Conservation (phyloP, 352 stramenopile species). For the Paralagenidium karlingii region DNA sequence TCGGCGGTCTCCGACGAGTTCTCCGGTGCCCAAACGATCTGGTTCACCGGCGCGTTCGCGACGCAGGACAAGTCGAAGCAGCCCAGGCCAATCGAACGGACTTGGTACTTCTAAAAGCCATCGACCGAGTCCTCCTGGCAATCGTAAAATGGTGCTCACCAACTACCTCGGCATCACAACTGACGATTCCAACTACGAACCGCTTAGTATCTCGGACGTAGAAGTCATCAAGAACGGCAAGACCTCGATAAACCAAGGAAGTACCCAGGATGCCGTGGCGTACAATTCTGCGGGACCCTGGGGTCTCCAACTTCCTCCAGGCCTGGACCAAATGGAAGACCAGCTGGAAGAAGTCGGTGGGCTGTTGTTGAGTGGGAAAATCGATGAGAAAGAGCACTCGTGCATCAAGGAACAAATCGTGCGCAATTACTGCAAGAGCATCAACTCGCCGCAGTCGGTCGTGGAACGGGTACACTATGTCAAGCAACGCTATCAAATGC, state of each 20-base stretch:
- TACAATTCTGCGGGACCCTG: no score
- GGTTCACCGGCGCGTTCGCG: not conserved
- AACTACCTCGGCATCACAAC: no score
- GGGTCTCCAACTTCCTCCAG: no score
- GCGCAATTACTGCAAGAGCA: conserved; percentile 66
- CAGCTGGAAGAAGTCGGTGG: conserved; percentile 58
- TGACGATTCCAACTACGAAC: no score
- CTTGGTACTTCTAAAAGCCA: not conserved
- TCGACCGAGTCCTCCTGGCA: not conserved
- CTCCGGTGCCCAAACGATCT: conserved; percentile 25
- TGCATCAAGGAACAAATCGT: conserved; percentile 76
- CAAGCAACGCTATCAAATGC: no score
- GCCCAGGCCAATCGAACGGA: not conserved
- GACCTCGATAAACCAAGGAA: not conserved
- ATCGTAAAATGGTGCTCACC: not conserved
- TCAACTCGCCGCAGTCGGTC: conserved; percentile 68
- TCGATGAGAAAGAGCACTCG: conserved; percentile 77
- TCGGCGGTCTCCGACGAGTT: no score
- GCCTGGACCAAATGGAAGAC: conserved; percentile 52
- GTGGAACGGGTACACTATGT: conserved; percentile 58
- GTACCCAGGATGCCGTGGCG: not conserved
- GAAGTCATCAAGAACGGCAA: not conserved
- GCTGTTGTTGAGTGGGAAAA: conserved; percentile 62
- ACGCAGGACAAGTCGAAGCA: not conserved
- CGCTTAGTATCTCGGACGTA: no score